Evolutionary conservation across 1,284 basidiomycete genomes (phyloP).

Genomic region (Trametes hirsuta): DNA sequence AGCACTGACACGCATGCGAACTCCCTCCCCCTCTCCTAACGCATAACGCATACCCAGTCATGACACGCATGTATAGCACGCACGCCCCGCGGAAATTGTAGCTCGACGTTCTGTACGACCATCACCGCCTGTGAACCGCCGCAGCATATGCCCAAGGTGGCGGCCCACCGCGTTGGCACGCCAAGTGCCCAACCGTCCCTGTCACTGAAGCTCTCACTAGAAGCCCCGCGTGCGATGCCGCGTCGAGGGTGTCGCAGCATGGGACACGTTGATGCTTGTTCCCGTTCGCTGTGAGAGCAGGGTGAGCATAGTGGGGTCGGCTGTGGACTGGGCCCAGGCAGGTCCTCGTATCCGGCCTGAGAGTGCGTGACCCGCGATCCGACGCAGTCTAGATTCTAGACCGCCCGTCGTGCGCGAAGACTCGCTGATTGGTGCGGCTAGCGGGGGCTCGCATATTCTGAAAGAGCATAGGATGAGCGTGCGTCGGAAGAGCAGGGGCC

Average conservation of each 20-base stretch:
- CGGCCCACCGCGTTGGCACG: neutral
- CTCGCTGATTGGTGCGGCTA: slow-evolving; percentile 7
- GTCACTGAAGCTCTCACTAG: slow-evolving; percentile 8
- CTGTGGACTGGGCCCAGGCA: too few species aligned
- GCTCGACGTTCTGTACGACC: slow-evolving; percentile 4
- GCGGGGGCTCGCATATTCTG: slow-evolving; percentile 1
- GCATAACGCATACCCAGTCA: neutral
- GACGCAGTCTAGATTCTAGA: neutral
- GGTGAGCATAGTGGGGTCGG: neutral
- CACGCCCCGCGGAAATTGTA: slow-evolving; percentile 14
- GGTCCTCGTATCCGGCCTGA: too few species aligned
- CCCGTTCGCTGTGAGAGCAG: too few species aligned
- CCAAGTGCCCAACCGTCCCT: neutral
- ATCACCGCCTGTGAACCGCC: slow-evolving; percentile 14
- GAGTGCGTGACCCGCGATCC: slow-evolving; percentile 2
- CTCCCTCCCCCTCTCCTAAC: too few species aligned
- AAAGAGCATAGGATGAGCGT: slow-evolving; percentile 13
- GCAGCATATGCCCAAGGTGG: slow-evolving; percentile 1
- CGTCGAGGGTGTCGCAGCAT: neutral
- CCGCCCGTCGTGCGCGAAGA: neutral
- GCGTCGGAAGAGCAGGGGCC: neutral
- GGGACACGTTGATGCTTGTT: too few species aligned
- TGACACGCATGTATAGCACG: slow-evolving; percentile 21
- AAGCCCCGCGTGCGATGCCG: slow-evolving; percentile 6
- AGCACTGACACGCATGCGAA: neutral